These are phyloP conservation scores for Petunia secreta DNA, from an alignment of 257 asterid genomes.

Conservation along the genomic window DNA sequence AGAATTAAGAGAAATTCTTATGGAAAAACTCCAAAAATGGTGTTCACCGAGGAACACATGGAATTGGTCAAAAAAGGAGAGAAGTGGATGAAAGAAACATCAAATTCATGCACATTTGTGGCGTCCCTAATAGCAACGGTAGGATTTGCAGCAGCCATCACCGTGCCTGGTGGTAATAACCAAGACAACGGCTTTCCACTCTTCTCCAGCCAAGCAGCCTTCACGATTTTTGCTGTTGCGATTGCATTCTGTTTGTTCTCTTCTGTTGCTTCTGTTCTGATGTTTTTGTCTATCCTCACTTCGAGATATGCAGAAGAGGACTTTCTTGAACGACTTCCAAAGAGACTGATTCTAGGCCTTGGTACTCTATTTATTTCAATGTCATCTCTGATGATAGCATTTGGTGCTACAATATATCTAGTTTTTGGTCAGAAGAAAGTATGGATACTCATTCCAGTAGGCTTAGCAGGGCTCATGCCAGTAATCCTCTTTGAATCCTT, in stretches of 20 bases:
- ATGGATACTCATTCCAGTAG: conserved; percentile 33
- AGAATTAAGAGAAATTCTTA: conserved; percentile 32
- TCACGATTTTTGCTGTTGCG: not conserved
- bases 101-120: conserved; percentile 28
- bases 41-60: conserved; percentile 27
- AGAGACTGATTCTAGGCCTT: conserved; percentile 33
- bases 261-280: conserved; percentile 37
- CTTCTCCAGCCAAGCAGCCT: conserved; percentile 20
- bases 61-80: conserved; percentile 25
- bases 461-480: conserved; percentile 26
- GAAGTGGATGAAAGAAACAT: conserved; percentile 32
- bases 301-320: conserved; percentile 37
- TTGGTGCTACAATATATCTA: conserved; percentile 35
- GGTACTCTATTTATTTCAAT: conserved; percentile 34
- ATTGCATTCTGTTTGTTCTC: conserved; percentile 29
- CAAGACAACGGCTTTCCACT: conserved; percentile 18
- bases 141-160: conserved; percentile 29
- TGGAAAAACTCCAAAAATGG: conserved; percentile 34
- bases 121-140: conserved; percentile 33
- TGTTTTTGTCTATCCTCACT: conserved; percentile 39
- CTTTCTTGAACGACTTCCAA: conserved; percentile 33
- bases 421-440: conserved; percentile 23
- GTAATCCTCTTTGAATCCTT: conserved; percentile 28
- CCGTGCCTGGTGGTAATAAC: conserved; percentile 30
- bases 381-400: conserved; percentile 37